Conservation (phyloP, 352 stramenopile genomes). For the Globisporangium cystogenes region DNA sequence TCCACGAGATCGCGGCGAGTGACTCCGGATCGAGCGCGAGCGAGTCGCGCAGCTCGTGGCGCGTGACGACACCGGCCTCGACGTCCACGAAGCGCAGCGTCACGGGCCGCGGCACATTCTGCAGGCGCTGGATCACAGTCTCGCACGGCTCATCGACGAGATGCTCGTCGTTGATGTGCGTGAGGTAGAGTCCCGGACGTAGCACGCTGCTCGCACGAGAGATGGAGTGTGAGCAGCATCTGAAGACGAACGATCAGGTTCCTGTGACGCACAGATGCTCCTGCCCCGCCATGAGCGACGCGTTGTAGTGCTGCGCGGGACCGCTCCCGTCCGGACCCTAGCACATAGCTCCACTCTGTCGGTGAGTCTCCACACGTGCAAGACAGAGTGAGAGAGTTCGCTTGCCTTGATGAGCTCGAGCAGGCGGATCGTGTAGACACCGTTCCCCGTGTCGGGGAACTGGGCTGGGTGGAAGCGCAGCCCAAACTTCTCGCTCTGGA, state of each 20-base stretch:
- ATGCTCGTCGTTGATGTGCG: constrained; percentile 74
- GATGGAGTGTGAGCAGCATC: no score
- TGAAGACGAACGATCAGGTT: no score
- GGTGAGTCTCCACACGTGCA: no score
- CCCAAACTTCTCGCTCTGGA: constrained; percentile 72
- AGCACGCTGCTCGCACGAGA: constrained; percentile 26
- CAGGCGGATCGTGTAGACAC: constrained; percentile 76
- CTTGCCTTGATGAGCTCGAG: constrained; percentile 63
- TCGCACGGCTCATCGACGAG: constrained; percentile 58
- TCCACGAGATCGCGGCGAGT: constrained; percentile 11
- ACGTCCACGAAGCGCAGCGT: constrained; percentile 73
- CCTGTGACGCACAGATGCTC: constrained; percentile 44
- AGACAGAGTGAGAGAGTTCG: no score
- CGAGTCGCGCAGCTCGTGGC: constrained; percentile 62
- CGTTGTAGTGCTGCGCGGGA: constrained; percentile 70
- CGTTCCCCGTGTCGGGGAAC: constrained; percentile 78
- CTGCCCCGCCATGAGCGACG: constrained; percentile 41
- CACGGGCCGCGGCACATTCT: constrained; percentile 45
- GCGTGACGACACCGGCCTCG: constrained; percentile 70
- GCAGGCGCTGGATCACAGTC: constrained; percentile 58
- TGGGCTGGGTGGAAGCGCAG: constrained; percentile 74
- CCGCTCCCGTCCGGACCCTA: constrained; percentile 40
- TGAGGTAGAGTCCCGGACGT: constrained; percentile 69
- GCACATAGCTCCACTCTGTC: neutral
- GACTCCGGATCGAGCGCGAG: constrained; percentile 37